Conservation (phyloP, 1,139 yeast species). For the Torulaspora pretoriensis region DNA sequence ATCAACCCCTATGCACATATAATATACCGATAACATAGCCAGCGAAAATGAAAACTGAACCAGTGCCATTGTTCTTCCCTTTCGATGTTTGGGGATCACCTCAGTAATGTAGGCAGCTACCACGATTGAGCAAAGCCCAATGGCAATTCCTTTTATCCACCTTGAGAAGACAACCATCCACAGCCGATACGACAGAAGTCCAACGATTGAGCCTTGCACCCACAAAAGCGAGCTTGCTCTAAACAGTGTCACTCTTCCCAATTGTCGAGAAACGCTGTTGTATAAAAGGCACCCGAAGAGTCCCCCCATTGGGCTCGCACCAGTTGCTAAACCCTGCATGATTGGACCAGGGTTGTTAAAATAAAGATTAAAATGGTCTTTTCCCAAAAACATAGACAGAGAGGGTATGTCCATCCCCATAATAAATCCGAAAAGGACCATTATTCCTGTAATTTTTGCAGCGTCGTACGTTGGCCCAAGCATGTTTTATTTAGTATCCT, state of each 20-base stretch:
- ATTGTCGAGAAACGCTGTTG: constrained; percentile 28
- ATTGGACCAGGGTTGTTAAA: constrained; percentile 45
- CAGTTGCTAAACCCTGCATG: constrained; percentile 42
- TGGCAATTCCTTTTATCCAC: constrained; percentile 59
- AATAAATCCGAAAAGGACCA: constrained; percentile 56
- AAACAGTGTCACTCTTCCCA: constrained; percentile 34
- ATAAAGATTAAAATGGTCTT: constrained; percentile 40
- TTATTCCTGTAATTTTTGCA: constrained; percentile 43
- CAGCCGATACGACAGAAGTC: constrained; percentile 35
- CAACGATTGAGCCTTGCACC: constrained; percentile 35
- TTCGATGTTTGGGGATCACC: constrained; percentile 58
- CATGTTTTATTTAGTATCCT: not conserved
- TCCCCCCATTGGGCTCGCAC: constrained; percentile 44
- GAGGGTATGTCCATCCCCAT: constrained; percentile 70
- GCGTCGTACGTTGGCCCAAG: constrained; percentile 36
- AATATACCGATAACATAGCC: constrained; percentile 52
- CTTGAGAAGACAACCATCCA: constrained; percentile 51
- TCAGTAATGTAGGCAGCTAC: constrained; percentile 76
- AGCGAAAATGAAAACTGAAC: constrained; percentile 67
- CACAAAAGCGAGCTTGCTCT: constrained; percentile 33
- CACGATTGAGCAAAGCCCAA: constrained; percentile 68
- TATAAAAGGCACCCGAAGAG: constrained; percentile 36
- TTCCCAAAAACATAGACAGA: constrained; percentile 56
- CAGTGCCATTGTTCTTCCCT: constrained; percentile 63
- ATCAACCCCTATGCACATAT: constrained; percentile 20